Evolutionary conservation across 345 rosid species (phyloP), one percentile per base, ranked within the genome.

Genomic region (Lepidium aucheri): DNA sequence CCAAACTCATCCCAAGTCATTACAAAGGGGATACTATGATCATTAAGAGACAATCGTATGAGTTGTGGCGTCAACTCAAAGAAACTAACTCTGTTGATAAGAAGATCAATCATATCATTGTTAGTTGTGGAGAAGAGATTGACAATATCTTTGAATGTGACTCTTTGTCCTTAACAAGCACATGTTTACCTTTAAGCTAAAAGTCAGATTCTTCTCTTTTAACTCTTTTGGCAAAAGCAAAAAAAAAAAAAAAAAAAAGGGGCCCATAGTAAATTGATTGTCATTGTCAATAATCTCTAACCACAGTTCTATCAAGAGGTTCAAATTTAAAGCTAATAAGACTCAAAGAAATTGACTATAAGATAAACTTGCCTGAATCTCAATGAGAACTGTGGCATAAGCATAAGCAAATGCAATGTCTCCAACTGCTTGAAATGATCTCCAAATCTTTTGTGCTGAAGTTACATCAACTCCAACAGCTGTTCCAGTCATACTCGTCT

Each of bases 321-420:
- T 59, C 63, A 66, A 52, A 73, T 66, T 18, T 30, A 42, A 73
- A 71, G 65, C 3, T 17, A 26, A 42, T 4, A 43, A 60, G 11
- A 52, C 17, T 44, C 0, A 8, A 26, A 3, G 24, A 53, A 36
- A 11, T 17, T 61, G 62, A 70, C 15, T 26, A 24, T 24, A 30
- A 54, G 54, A 35, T 43, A 57, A 35, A 59, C 82, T 78, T 80
- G 70, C 98, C 96, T 90, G 96, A 35, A 93, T 93, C 67, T 93
- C 97, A 7, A 85, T 76, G 3, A 93, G 90, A 18, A 93, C 89
- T 0, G 86, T 86, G 5, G 97, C 82, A 68, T 49, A 93, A 26
- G 96, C 90, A 60, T 86, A 93, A 5, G 98, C 95, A 52, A 93
- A 93, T 9, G 98, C 96, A 35, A 93, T 80, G 63, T 93, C 83